Evolutionary conservation across 148 eudicot genomes (phyloP).

Genomic region (Linanthus parryae): DNA sequence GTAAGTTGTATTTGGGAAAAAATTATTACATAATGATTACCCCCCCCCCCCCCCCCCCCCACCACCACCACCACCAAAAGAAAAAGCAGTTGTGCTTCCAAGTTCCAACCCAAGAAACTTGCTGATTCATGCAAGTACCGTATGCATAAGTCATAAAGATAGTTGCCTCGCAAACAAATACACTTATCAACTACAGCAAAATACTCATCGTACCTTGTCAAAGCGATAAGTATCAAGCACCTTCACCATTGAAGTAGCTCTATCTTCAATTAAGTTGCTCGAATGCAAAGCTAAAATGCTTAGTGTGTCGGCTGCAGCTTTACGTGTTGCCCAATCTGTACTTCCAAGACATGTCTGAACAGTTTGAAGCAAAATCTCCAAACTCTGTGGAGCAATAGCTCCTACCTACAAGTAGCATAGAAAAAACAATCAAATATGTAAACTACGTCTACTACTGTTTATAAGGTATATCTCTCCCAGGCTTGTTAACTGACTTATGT

Average conservation of each 20-base stretch:
- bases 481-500: neutral
- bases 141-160: no score
- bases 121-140: no score
- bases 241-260: slow-evolving; percentile 56
- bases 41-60: no score
- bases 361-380: slow-evolving; percentile 75
- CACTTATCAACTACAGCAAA: no score
- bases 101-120: no score
- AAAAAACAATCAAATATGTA: no score
- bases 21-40: no score
- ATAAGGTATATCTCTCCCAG: neutral
- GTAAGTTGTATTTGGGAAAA: no score
- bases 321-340: slow-evolving; percentile 96
- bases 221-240: slow-evolving; percentile 79
- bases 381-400: slow-evolving; percentile 72
- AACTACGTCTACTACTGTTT: no score
- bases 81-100: no score
- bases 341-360: slow-evolving; percentile 76
- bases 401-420: slow-evolving; percentile 52
- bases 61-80: no score
- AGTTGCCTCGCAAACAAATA: no score
- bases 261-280: slow-evolving; percentile 55
- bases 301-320: slow-evolving; percentile 92
- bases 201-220: slow-evolving; percentile 58
- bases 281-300: slow-evolving; percentile 70